Evolutionary conservation across 768 basidiomycete genomes (phyloP), one percentile per base, ranked within the genome.

Genomic region (Lentinula detonsa): DNA sequence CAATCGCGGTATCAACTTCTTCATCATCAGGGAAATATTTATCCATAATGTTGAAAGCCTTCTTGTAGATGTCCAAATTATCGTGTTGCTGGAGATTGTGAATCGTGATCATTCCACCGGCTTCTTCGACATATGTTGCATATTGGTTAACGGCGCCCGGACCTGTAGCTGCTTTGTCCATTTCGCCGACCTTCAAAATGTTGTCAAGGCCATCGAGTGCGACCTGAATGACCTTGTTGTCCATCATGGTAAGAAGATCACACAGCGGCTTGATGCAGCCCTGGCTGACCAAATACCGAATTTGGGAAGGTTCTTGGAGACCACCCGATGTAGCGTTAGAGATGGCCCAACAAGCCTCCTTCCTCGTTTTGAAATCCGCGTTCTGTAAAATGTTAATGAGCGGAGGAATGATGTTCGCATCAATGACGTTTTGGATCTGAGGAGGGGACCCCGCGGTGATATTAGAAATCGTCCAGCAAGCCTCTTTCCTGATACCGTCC

Each of bases 401-500:
- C 63, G 96, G 96, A 54, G 96, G 96, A 62, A 98, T 87, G 69
- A 99, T 95, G 70, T 98, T 95, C 71, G 97, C 97, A 67, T 99
- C 97, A 65, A 99, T 94, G 69, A 98, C 90, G 57, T 93, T 81
- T 74, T 98, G 96, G 68, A 99, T 99, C 76, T 99, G 97, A 67
- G 89, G 88, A 23, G 97, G 93, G 51, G 91, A 93, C 50, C 97
- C 97, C 40, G 97, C 97, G 51, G 97, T 99, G 71, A 99, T 84
- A 76, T 99, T 99, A 51, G 94, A 97, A 70, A 99, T 98, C 16
- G 97, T 99, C 97, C 97, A 99, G 78, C 97, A 99, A 28, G 97
- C 96, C 75, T 99, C 96, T 80, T 99, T 99, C 69, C 96, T 85
- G 69, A 99, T 99, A 51, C 95, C 97, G 65, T 99, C 97, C 78